These are phyloP conservation scores for Urtica urens DNA, from an alignment of 306 rosid genomes.

Conservation along the genomic window DNA sequence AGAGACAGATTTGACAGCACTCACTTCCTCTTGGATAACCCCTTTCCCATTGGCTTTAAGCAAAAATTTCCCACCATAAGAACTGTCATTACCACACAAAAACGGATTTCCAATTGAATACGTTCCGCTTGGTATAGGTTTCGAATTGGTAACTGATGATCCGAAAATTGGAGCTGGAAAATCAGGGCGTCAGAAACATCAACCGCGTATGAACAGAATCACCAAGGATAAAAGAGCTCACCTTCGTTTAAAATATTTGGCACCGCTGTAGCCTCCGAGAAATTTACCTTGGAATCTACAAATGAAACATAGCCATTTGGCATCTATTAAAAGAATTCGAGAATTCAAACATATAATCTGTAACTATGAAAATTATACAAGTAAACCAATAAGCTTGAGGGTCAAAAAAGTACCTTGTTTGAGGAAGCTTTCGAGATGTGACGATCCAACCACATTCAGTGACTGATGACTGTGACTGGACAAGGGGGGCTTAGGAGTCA, in stretches of 20 bases:
- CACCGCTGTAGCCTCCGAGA: slow-evolving; percentile 19
- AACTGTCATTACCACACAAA: not conserved
- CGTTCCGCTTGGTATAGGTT: not conserved
- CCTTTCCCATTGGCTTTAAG: slow-evolving; percentile 12
- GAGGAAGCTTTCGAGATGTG: slow-evolving; percentile 12
- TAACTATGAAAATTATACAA: slow-evolving; percentile 6
- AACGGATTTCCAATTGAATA: not conserved
- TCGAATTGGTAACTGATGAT: slow-evolving; percentile 4
- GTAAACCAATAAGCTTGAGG: not conserved
- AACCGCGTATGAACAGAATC: not conserved
- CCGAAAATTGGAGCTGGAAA: slow-evolving; percentile 2
- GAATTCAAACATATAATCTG: slow-evolving; percentile 21
- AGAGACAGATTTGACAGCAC: not conserved
- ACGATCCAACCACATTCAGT: slow-evolving; percentile 18
- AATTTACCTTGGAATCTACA: slow-evolving; percentile 15
- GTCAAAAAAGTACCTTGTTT: slow-evolving; percentile 25
- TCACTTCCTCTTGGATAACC: slow-evolving; percentile 3
- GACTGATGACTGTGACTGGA: slow-evolving; percentile 14
- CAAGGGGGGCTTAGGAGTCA: not conserved
- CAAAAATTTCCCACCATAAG: slow-evolving; percentile 5
- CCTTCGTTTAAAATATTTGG: slow-evolving; percentile 16
- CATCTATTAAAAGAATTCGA: slow-evolving; percentile 8
- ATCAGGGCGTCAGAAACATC: not conserved
- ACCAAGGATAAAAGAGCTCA: slow-evolving; percentile 13
- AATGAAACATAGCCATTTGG: slow-evolving; percentile 16